Conservation (phyloP, 371 early-diverging fungal genomes). For the Mucor racemosus region DNA sequence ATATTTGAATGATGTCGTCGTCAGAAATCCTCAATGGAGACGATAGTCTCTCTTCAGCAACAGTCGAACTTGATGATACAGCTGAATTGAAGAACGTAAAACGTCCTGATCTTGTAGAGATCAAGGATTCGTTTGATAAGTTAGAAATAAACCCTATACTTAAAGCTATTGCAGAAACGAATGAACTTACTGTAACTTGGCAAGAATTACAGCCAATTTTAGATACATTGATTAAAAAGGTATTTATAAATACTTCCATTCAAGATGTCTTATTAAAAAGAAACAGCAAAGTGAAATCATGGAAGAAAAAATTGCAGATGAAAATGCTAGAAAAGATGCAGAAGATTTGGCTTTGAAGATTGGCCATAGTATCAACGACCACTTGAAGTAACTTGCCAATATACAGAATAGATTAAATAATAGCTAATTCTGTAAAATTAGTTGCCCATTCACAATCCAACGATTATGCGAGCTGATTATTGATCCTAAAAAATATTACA, state of each 20-base stretch:
- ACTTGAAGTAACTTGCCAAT: slow-evolving; percentile 30
- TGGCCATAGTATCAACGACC: slow-evolving; percentile 34
- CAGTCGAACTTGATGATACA: not conserved
- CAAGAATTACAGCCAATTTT: not conserved
- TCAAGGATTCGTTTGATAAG: not conserved
- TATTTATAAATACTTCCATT: not conserved
- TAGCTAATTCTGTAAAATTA: not conserved
- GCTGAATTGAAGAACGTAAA: not conserved
- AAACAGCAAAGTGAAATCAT: slow-evolving; percentile 39
- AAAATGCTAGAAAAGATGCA: slow-evolving; percentile 14
- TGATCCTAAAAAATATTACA: slow-evolving; percentile 55
- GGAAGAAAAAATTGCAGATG: slow-evolving; percentile 25
- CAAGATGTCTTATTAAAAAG: not conserved
- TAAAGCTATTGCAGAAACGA: slow-evolving; percentile 7
- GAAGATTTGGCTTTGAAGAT: slow-evolving; percentile 35
- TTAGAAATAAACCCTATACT: not conserved
- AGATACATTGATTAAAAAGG: slow-evolving; percentile 3
- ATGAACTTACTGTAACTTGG: slow-evolving; percentile 1
- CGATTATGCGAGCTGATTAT: slow-evolving; percentile 58
- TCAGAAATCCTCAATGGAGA: not conserved
- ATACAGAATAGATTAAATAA: not conserved
- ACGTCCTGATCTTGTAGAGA: slow-evolving; percentile 2
- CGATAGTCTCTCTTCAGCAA: not conserved
- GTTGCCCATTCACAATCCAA: slow-evolving; percentile 66
- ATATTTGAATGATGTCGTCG: not conserved